Conservation (phyloP, 441 rosid species). For the Sinapis alba region DNA sequence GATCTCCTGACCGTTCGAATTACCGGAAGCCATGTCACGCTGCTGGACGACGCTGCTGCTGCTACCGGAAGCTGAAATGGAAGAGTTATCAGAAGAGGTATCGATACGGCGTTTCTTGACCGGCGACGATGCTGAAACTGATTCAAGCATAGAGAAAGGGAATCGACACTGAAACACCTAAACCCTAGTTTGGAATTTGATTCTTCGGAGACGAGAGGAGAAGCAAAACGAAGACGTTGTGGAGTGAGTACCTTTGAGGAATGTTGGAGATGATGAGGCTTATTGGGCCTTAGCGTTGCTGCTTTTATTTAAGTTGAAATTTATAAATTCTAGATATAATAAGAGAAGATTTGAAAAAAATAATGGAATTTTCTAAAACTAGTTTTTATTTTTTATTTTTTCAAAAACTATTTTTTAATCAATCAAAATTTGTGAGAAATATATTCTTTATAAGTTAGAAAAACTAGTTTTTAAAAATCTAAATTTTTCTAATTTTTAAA, state of each 20-base stretch:
- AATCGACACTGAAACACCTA: neutral
- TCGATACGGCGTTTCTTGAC: constrained; percentile 55
- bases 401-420: too few species aligned
- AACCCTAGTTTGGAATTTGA: neutral
- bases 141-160: neutral
- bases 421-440: too few species aligned
- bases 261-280: neutral
- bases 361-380: too few species aligned
- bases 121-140: constrained; percentile 39
- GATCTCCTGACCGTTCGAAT: constrained; percentile 64
- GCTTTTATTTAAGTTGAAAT: neutral
- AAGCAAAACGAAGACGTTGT: neutral
- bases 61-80: constrained; percentile 24
- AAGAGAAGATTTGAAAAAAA: too few species aligned
- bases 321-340: too few species aligned
- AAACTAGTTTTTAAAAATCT: too few species aligned
- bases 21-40: constrained; percentile 78
- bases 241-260: neutral
- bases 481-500: too few species aligned
- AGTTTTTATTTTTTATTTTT: too few species aligned
- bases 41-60: constrained; percentile 21
- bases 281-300: neutral
- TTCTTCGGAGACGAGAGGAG: neutral
- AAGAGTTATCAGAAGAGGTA: constrained; percentile 21
- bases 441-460: too few species aligned